Percentiles rank a stretch among this genome's conserved stretches.
Evolutionary conservation across 1,284 basidiomycete species (phyloP).

Genomic region (Cutaneotrichosporon dermatis): DNA sequence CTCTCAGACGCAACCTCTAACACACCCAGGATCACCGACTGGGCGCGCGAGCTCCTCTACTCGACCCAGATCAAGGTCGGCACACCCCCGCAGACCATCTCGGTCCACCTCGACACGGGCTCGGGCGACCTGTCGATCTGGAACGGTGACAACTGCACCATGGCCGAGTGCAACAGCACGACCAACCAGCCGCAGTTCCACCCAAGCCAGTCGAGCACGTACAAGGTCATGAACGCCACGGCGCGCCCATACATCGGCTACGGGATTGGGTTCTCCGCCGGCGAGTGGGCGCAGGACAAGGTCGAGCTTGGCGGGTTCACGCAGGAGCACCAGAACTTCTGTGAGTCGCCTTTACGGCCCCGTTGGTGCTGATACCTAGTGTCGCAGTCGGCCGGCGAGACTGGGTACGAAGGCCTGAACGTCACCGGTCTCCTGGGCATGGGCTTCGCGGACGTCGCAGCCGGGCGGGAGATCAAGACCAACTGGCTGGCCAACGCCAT

Average conservation of each 20-base stretch:
- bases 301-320: constrained; percentile 76
- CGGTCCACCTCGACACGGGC: constrained; percentile 54
- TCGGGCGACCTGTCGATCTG: constrained; percentile 50
- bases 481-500: constrained; percentile 1
- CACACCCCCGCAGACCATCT: constrained; percentile 50
- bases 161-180: constrained; percentile 30
- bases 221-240: constrained; percentile 14
- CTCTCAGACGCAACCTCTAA: too few relatives aligned
- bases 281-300: constrained; percentile 64
- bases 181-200: constrained; percentile 27
- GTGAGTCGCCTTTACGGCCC: constrained; percentile 28
- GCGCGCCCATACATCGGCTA: constrained; percentile 66
- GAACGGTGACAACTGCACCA: constrained; percentile 21
- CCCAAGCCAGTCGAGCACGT: constrained; percentile 30
- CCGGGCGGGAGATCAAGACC: constrained; percentile 38
- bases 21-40: constrained; percentile 1
- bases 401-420: constrained; percentile 11
- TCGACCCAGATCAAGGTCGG: constrained; percentile 43
- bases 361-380: not conserved
- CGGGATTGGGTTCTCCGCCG: constrained; percentile 70
- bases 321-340: constrained; percentile 65
- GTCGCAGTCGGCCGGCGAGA: not conserved
- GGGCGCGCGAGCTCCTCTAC: constrained; percentile 25
- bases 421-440: constrained; percentile 53
- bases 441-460: constrained; percentile 51